Base-by-base conservation (phyloP, 225 moss, liverwort and hornwort species). In the Marchantia polymorpha region DNA sequence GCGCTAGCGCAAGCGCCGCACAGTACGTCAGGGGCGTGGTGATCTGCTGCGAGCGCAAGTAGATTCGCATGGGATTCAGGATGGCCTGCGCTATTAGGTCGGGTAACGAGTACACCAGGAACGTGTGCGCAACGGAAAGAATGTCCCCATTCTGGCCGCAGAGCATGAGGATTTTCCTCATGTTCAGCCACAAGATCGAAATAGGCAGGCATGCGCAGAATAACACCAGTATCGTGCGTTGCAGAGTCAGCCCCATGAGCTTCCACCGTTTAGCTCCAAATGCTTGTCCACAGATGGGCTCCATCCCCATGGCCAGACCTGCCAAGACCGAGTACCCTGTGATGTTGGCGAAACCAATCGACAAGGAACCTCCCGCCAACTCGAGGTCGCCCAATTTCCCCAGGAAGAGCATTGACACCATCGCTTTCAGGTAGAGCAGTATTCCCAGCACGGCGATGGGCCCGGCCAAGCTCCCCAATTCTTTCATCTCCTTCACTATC, bases 321-420 rank as follows among this genome's bases (percentile, higher is more conserved):
- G 90, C 90, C 68, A 96, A 86, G 47, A 96, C 94, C 50, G 96
- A 93, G 89, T 94, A 94, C 12, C 96, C 94, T n/a, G 96, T 96
- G 76, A 96, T 96, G 85, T 96, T 96, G 0, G 94, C 92, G 68
- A 94, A 96, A 10, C 96, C 96, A 76, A 96, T 88, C 10, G 94
- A 92, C 10, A 96, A 90, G 26, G 94, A 91, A 52, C 96, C 96
- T 48, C 96, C 96, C 16, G 96, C 94, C 61, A 96, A 88, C 74
- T 89, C 85, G 63, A 94, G 82, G 54, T 90, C 93, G 14, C 96
- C 94, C 58, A 96, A 77, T 31, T 88, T 88, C 0, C 96, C 96
- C 56, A 96, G 69, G 71, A 92, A 96, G 22, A 96, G 85, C n/a
- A 96, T 92, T 0, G 96, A 94, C 58, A 96, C 87, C 96, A 96